A percentile compares a stretch with the other conserved stretches of the same genome.
phyloP scores from a whole-genome alignment of 495 filamentous ascomycete species.

The Echria macrotheca region DNA sequence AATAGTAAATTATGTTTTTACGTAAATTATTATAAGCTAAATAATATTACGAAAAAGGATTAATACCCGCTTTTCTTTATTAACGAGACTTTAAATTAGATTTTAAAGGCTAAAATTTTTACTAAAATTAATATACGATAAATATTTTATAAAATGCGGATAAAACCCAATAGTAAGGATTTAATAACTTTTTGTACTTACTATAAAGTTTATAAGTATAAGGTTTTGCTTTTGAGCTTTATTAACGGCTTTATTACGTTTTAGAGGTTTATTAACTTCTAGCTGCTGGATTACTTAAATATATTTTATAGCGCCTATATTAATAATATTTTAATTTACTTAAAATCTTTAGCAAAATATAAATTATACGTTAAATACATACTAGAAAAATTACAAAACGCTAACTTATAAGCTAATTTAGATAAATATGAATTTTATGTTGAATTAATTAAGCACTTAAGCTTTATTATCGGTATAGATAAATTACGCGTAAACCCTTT shows the following conservation, averaged over 20 bases:
- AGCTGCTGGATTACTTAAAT: not conserved
- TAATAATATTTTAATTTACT: slow-evolving; percentile 11
- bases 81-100: not conserved
- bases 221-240: slow-evolving; percentile 37
- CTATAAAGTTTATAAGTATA: slow-evolving; percentile 34
- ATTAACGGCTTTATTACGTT: slow-evolving; percentile 16
- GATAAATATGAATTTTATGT: slow-evolving; percentile 28
- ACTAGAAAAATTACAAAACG: slow-evolving; percentile 11
- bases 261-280: not conserved
- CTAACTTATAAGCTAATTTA: slow-evolving; percentile 19
- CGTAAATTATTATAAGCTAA: not conserved
- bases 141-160: not conserved
- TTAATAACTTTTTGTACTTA: too few relatives aligned
- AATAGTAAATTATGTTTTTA: slow-evolving; percentile 12
- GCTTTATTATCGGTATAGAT: slow-evolving; percentile 19
- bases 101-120: not conserved
- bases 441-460: slow-evolving; percentile 20
- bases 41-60: not conserved
- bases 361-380: not conserved
- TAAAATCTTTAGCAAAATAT: not conserved
- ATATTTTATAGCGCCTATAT: slow-evolving; percentile 38
- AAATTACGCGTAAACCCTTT: not conserved
- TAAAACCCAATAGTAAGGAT: too few relatives aligned
- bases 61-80: not conserved
- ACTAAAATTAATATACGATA: not conserved